phyloP scores from a whole-genome alignment of 345 rosid genomes.

The Rhodamnia argentea region DNA sequence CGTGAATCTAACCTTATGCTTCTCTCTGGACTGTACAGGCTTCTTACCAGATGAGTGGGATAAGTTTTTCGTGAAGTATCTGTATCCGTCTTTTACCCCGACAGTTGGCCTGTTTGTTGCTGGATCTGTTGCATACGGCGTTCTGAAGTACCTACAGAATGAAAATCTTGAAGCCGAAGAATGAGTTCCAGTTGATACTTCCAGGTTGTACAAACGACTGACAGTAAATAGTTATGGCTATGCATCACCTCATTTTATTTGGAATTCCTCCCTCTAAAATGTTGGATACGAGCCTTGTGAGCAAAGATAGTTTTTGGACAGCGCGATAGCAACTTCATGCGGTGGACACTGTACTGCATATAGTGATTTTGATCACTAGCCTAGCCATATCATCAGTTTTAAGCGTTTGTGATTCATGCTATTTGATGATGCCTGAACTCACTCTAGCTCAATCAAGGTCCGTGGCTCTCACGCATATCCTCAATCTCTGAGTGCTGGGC shows the following conservation, averaged over 20 bases:
- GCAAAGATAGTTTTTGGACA: background rate
- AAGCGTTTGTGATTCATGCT: background rate
- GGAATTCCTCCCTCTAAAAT: background rate
- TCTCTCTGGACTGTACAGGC: constrained; percentile 31
- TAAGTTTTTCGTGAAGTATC: constrained; percentile 66
- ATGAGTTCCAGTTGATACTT: constrained; percentile 5
- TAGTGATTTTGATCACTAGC: background rate
- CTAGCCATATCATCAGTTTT: background rate
- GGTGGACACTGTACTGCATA: background rate
- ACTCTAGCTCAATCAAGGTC: background rate
- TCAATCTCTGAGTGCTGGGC: background rate
- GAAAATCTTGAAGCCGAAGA: constrained; percentile 54
- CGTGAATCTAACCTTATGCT: background rate
- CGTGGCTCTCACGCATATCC: background rate
- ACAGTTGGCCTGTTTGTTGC: constrained; percentile 63
- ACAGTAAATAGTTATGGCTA: background rate
- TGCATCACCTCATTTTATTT: background rate
- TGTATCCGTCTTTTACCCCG: constrained; percentile 81
- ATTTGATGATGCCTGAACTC: background rate
- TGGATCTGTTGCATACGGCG: constrained; percentile 74
- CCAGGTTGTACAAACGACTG: background rate
- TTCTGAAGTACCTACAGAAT: constrained; percentile 67
- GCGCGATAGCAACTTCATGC: background rate
- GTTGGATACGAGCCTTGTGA: background rate
- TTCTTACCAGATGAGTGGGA: constrained; percentile 86